phyloP scores from a whole-genome alignment of 768 basidiomycete species.

The Solioccasus polychromus region DNA sequence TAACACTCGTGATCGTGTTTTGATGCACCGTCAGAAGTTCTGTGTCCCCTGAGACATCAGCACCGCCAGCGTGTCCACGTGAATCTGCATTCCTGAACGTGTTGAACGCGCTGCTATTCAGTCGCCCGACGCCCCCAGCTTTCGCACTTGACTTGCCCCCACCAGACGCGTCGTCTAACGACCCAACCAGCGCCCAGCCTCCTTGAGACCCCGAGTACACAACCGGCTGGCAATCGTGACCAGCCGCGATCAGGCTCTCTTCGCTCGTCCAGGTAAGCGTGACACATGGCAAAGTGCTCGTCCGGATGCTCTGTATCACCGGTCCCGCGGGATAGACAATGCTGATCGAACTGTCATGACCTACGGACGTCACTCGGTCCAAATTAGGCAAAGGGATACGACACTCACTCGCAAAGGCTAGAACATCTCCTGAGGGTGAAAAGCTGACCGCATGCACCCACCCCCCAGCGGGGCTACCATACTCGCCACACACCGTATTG shows the following conservation, averaged over 20 bases:
- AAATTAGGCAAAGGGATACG: not conserved
- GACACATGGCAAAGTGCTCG: conserved; percentile 76
- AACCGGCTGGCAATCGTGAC: conserved; percentile 96
- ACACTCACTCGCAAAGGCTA: conserved; percentile 90
- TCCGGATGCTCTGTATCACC: conserved; percentile 67
- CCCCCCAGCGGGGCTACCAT: conserved; percentile 81
- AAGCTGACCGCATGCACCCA: conserved; percentile 98
- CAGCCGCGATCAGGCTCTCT: conserved; percentile 81
- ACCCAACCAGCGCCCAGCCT: conserved; percentile 80
- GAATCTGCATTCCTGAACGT: conserved; percentile 91
- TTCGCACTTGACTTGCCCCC: conserved; percentile 40
- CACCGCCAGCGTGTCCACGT: conserved; percentile 45
- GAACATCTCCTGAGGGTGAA: conserved; percentile 91
- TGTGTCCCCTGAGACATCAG: conserved; percentile 48
- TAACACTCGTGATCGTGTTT: conserved; percentile 94
- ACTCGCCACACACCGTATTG: conserved; percentile 97
- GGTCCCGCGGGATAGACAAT: conserved; percentile 89
- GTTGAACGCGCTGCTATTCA: conserved; percentile 92
- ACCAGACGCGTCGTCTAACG: conserved; percentile 69
- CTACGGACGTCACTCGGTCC: conserved; percentile 38
- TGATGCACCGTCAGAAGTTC: conserved; percentile 91
- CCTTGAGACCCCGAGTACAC: conserved; percentile 72
- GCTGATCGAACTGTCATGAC: conserved; percentile 92
- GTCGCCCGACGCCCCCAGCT: conserved; percentile 56
- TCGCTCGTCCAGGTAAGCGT: conserved; percentile 87